Conservation (phyloP, 2,329 filamentous ascomycete species). For the Clonostachys rhizophaga region DNA sequence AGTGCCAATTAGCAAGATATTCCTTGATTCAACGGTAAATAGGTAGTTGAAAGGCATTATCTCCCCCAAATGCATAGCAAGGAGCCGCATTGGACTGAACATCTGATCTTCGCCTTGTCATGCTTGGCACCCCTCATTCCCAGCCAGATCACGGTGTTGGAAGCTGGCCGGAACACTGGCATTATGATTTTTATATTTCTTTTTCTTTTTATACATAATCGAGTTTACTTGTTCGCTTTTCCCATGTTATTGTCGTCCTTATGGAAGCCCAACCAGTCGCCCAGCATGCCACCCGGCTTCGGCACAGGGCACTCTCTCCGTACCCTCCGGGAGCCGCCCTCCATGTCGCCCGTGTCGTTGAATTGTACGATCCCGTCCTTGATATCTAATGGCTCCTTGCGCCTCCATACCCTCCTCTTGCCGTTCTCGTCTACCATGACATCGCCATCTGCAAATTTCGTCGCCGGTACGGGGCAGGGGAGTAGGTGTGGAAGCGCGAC, state of each 20-base stretch:
- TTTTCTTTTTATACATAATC: neutral
- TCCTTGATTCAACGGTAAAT: too few relatives aligned
- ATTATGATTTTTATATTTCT: neutral
- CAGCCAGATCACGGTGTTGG: too few relatives aligned
- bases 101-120: too few relatives aligned
- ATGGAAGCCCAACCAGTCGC: slow-evolving; percentile 69
- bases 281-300: slow-evolving; percentile 77
- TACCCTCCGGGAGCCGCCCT: slow-evolving; percentile 55
- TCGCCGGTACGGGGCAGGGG: slow-evolving; percentile 80
- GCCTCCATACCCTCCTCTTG: slow-evolving; percentile 37
- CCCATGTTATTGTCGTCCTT: slow-evolving; percentile 12
- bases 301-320: slow-evolving; percentile 85
- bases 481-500: slow-evolving; percentile 86
- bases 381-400: slow-evolving; percentile 22
- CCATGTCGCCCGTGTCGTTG: slow-evolving; percentile 23
- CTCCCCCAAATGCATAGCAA: too few relatives aligned
- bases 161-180: too few relatives aligned
- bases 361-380: slow-evolving; percentile 46
- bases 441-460: slow-evolving; percentile 68
- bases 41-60: too few relatives aligned
- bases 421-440: slow-evolving; percentile 39
- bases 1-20: too few relatives aligned
- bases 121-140: too few relatives aligned
- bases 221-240: neutral
- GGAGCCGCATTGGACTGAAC: too few relatives aligned